Percentiles rank a stretch among this genome's conserved stretches.
These are phyloP conservation scores for Salix suchowensis DNA, from an alignment of 345 rosid genomes.

Conservation along the genomic window DNA sequence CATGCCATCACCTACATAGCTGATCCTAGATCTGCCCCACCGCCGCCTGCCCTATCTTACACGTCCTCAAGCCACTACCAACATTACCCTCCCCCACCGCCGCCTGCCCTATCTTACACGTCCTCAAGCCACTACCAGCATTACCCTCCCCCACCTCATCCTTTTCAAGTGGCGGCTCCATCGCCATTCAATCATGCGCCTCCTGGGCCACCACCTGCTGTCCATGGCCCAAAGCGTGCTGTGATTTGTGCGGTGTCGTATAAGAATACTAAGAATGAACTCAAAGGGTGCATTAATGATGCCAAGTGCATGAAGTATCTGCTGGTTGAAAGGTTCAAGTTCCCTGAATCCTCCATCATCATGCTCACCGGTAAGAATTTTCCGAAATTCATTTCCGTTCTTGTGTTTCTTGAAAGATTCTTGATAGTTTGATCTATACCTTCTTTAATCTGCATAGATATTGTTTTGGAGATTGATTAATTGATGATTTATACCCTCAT, in stretches of 20 bases:
- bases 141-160: conserved; percentile 10
- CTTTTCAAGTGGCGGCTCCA: conserved; percentile 12
- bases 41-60: conserved; percentile 2
- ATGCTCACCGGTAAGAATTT: conserved; percentile 57
- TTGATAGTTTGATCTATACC: too few species aligned
- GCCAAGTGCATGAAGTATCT: conserved; percentile 83
- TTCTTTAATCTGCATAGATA: too few species aligned
- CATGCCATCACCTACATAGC: conserved; percentile 42
- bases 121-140: conserved; percentile 11
- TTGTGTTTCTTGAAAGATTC: neutral
- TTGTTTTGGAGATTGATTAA: too few species aligned
- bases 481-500: too few species aligned
- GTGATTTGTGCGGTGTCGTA: conserved; percentile 72
- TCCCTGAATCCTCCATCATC: conserved; percentile 76
- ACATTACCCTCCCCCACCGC: conserved; percentile 10
- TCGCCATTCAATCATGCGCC: conserved; percentile 51
- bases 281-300: conserved; percentile 82
- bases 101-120: neutral
- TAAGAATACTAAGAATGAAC: conserved; percentile 45
- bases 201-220: conserved; percentile 42
- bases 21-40: conserved; percentile 27
- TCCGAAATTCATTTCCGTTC: neutral
- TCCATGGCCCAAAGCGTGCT: conserved; percentile 70
- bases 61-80: conserved; percentile 11
- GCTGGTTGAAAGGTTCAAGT: conserved; percentile 64